Base-by-base conservation (phyloP, 306 rosid genomes). In the Carpinus fangiana region DNA sequence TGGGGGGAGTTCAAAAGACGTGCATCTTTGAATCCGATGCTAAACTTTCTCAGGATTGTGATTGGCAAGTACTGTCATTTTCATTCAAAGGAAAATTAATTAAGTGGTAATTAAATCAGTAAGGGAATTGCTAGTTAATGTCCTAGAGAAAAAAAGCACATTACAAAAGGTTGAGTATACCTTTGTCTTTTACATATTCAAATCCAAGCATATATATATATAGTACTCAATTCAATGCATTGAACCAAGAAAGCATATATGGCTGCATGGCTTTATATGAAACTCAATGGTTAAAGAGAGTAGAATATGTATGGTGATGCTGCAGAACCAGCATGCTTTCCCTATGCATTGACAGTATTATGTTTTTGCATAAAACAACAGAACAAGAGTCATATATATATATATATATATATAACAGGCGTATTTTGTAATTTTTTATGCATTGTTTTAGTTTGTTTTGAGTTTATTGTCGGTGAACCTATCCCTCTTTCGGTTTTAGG, bases 1-100 rank as follows among this genome's bases (percentile, higher is more conserved):
- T 31, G 7, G 70, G 47, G 43, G 16, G 5, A 56, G 9, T 14
- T 64, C 18, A 41, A 51, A 64, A 17, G 47, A 51, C 55, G 55
- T 31, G 65, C 55, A 13, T 61, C 77, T 64, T 8, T 17, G 82
- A 53, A 73, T 73, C 50, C 5, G 59, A 65, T 73, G 38, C 68
- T 28, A 26, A 50, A 18, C 74, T 64, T 79, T 54, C 50, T 12
- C 13, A 52, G 57, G 78, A 73, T 51, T 62, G 78, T 62, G 78
- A 72, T 57, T 17, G 43, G 20, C 48, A 72, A 13, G 67, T 50
- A 23, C 26, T 23, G 43, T 7, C 36, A 23, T 36, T 21, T 50
- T 21, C 47, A 50, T 51, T 3, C 0, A 50, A 17, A 51, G 55
- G n/a, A 78, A 71, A 59, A 10, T 20, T 43, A 31, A 69, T 11